These are phyloP conservation scores for Aotearoamyces nothofagi DNA, from an alignment of 2,329 filamentous ascomycete genomes.

Conservation along the genomic window DNA sequence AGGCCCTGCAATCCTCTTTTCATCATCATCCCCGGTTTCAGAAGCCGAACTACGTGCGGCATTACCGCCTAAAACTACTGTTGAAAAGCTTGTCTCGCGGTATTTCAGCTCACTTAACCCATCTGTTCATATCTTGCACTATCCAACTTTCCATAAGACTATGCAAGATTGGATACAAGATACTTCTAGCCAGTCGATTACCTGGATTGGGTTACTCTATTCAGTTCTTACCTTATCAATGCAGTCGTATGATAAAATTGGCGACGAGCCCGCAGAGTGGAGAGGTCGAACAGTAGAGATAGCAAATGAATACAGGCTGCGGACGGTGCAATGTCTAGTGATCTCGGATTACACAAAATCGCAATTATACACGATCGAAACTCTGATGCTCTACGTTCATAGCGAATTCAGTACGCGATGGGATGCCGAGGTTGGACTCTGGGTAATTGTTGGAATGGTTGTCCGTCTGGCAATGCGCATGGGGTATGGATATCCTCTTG, in stretches of 20 bases:
- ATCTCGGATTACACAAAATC: conserved; percentile 66
- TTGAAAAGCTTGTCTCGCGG: conserved; percentile 72
- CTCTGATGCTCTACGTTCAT: conserved; percentile 59
- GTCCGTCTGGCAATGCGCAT: conserved; percentile 36
- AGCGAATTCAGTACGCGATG: conserved; percentile 59
- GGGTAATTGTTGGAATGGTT: conserved; percentile 36
- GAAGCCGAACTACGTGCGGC: conserved; percentile 65
- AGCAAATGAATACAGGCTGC: conserved; percentile 48
- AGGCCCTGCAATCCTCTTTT: conserved; percentile 67
- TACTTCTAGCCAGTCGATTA: conserved; percentile 55
- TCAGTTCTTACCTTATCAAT: conserved; percentile 63
- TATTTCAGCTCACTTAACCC: conserved; percentile 78
- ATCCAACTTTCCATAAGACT: conserved; percentile 70
- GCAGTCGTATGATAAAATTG: conserved; percentile 65
- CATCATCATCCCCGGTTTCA: conserved; percentile 50
- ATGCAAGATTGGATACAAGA: conserved; percentile 52
- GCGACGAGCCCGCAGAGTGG: conserved; percentile 68
- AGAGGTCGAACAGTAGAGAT: conserved; percentile 41
- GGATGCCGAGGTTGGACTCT: conserved; percentile 46
- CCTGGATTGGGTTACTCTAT: conserved; percentile 68
- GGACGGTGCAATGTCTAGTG: conserved; percentile 65
- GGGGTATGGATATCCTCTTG: too few relatives aligned
- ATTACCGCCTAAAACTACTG: conserved; percentile 65
- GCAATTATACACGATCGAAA: conserved; percentile 62
- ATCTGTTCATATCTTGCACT: conserved; percentile 61